Conservation (phyloP, 441 rosid species). For the Jatropha podagrica region DNA sequence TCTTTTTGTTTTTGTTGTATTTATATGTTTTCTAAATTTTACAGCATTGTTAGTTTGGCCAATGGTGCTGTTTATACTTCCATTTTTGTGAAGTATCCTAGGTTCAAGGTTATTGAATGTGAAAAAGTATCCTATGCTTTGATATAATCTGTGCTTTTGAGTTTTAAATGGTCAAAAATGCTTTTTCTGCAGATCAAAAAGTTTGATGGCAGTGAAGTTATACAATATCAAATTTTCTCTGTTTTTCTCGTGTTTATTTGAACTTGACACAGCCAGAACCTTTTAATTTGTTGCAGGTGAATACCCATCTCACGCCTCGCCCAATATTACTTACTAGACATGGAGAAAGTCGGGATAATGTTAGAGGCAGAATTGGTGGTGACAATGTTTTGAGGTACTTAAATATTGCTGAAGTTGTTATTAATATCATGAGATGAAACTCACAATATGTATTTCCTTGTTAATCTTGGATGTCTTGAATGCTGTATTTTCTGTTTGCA, state of each 20-base stretch:
- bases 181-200: not conserved
- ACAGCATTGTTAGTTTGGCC: not conserved
- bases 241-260: slow-evolving; percentile 9
- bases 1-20: not conserved
- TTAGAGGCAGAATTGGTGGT: slow-evolving; percentile 98
- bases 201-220: not conserved
- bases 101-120: not conserved
- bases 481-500: not conserved
- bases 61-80: not conserved
- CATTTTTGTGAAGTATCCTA: not conserved
- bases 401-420: not conserved
- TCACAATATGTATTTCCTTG: not conserved
- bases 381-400: slow-evolving; percentile 81
- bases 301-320: slow-evolving; percentile 99
- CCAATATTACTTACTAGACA: slow-evolving; percentile 98
- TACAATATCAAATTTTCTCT: not conserved
- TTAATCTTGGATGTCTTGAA: not conserved
- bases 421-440: not conserved
- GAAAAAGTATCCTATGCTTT: not conserved
- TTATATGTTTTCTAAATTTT: not conserved
- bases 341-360: slow-evolving; percentile 96
- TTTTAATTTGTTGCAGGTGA: slow-evolving; percentile 58
- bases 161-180: not conserved
- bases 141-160: not conserved
- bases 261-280: slow-evolving; percentile 8